These are phyloP conservation scores for Porogramme epimiltina DNA, from an alignment of 1,284 basidiomycete genomes.

Conservation along the genomic window DNA sequence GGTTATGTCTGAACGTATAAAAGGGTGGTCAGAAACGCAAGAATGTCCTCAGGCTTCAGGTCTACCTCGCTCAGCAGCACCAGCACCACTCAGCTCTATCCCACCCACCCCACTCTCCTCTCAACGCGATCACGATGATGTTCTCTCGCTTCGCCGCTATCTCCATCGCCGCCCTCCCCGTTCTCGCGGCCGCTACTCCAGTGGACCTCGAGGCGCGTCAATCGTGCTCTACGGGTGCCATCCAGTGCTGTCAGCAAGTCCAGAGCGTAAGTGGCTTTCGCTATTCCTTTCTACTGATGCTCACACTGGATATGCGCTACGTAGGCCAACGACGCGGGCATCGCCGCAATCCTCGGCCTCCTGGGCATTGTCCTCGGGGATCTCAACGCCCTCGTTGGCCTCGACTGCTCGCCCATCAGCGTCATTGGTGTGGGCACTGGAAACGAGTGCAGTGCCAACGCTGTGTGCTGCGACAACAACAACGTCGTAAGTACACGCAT, in stretches of 20 bases:
- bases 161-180: conserved; percentile 22
- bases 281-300: too few relatives aligned
- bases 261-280: conserved; percentile 13
- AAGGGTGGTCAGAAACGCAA: neutral
- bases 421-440: conserved; percentile 19
- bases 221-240: conserved; percentile 22
- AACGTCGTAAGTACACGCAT: conserved; percentile 16
- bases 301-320: too few relatives aligned
- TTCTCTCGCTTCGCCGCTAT: conserved; percentile 18
- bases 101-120: too few relatives aligned
- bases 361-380: conserved; percentile 23
- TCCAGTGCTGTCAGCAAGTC: conserved; percentile 27
- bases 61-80: conserved; percentile 7
- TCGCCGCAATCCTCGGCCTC: conserved; percentile 10
- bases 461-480: conserved; percentile 29
- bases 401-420: conserved; percentile 25
- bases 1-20: too few relatives aligned
- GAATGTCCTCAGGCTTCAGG: conserved; percentile 5
- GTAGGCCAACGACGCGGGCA: conserved; percentile 2
- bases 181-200: conserved; percentile 33
- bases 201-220: too few relatives aligned
- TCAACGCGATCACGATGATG: conserved; percentile 16
- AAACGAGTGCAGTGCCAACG: conserved; percentile 9
- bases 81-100: conserved; percentile 2
- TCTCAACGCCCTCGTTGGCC: conserved; percentile 19